Evolutionary conservation across 2,329 filamentous ascomycete genomes (phyloP), one percentile per base, ranked within the genome.

Genomic region (Coniochaeta sp.): DNA sequence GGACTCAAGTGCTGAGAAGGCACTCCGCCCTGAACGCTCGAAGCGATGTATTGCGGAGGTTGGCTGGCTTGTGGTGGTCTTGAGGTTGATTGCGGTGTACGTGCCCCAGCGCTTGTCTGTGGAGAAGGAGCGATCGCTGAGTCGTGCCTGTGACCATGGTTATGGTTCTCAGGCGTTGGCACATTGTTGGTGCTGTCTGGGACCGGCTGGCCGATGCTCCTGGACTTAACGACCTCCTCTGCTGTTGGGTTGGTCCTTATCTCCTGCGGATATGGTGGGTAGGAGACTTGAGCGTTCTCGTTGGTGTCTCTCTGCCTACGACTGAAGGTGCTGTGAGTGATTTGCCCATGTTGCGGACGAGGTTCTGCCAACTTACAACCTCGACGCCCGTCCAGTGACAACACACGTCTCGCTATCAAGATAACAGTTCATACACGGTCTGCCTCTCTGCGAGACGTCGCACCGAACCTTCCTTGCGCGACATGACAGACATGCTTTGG

Each of bases 351-450:
- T 28, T 24, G 16, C 12, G 10, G 12, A 40, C 14, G 22, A 52
- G 24, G 14, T 24, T 16, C 28, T 14, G 50, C 28, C 28, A 58
- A 69, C 74, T 69, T 63, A 76, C 74, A 74, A 73, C 61, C 72
- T 72, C 4, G 73, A 76, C 22, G 73, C 75, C 62, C 74, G 70
- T 47, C 71, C 72, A 9, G 72, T 76, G 60, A 76, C 71, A 58
- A 79, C 67, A 63, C 75, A 75, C 0, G 71, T 72, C 64, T 81
- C 78, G 61, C 75, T 77, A 63, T 81, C 79, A 59, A 80, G 75
- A 54, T 78, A 78, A 66, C 79, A 82, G 60, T 81, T 81, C 71
- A 80, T 81, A 68, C 77, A 82, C 8, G 79, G 80, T 34, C 74
- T 71, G 3, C 78, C 79, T 60, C 75, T 72, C 63, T 79, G 78